Evolutionary conservation across 2,329 filamentous ascomycete species (phyloP).

Genomic region (Exserohilum rostratum): DNA sequence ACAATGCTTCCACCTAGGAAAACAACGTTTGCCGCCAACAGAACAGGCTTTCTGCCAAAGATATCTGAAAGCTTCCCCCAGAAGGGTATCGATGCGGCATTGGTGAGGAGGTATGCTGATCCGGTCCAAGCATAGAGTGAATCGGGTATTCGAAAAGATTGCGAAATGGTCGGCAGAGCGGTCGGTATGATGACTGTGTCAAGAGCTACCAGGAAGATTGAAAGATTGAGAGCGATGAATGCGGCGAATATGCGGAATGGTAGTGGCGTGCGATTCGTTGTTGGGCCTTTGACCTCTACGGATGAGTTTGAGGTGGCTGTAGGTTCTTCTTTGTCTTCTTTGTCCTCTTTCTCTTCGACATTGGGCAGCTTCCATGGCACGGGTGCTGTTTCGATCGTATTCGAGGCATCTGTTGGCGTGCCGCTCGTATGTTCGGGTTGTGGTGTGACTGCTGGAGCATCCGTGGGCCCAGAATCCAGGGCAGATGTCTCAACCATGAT

Average conservation of each 20-base stretch:
- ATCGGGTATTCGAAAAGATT: constrained; percentile 65
- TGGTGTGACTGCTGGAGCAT: neutral
- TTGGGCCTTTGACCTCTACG: neutral
- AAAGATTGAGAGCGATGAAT: constrained; percentile 41
- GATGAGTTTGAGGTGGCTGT: neutral
- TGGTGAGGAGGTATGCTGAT: constrained; percentile 48
- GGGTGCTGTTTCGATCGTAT: neutral
- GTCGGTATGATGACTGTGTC: constrained; percentile 67
- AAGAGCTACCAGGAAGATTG: constrained; percentile 52
- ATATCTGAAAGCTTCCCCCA: constrained; percentile 51
- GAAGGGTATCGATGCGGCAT: constrained; percentile 48
- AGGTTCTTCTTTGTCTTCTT: neutral
- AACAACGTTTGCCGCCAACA: constrained; percentile 45
- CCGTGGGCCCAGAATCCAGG: neutral
- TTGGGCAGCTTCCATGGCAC: neutral
- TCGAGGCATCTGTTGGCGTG: neutral
- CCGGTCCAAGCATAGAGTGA: constrained; percentile 81
- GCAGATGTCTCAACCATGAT: neutral
- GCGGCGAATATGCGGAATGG: constrained; percentile 24
- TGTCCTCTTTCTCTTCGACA: neutral
- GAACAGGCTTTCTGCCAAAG: constrained; percentile 46
- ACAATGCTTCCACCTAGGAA: constrained; percentile 60
- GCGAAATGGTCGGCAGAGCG: constrained; percentile 68
- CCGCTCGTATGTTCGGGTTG: neutral
- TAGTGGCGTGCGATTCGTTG: neutral